A percentile compares a stretch with the other conserved stretches of the same genome.
phyloP scores from a whole-genome alignment of 163 green algal species.

The Chloromonas sp. region DNA sequence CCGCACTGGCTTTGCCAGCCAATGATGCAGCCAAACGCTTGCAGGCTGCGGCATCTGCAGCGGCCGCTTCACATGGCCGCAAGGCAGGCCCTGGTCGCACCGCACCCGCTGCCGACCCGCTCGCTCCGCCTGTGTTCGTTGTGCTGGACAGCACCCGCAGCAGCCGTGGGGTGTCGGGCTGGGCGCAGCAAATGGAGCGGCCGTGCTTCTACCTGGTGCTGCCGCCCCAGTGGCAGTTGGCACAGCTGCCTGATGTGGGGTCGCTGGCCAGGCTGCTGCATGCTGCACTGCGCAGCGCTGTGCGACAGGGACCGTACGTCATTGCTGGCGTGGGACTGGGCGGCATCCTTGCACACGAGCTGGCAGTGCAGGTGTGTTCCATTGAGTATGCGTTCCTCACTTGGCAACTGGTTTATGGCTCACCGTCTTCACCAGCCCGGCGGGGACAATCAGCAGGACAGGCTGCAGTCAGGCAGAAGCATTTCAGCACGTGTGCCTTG shows the following conservation, averaged over 20 bases:
- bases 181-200: conserved; percentile 15
- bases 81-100: background rate
- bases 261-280: background rate
- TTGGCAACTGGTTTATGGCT: background rate
- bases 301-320: background rate
- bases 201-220: conserved; percentile 27
- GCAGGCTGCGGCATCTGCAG: background rate
- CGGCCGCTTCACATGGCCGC: background rate
- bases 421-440: background rate
- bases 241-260: background rate
- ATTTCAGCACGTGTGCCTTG: too few species aligned
- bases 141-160: conserved; percentile 25
- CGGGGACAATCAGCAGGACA: background rate
- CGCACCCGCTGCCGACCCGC: background rate
- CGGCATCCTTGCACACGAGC: conserved; percentile 63
- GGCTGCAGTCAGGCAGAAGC: too few species aligned
- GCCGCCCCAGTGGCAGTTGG: conserved; percentile 12
- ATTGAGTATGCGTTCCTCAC: conserved; percentile 1
- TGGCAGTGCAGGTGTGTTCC: conserved; percentile 61
- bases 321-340: conserved; percentile 49
- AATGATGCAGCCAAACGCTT: background rate
- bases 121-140: conserved; percentile 19
- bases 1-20: background rate
- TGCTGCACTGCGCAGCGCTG: background rate
- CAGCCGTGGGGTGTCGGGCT: conserved; percentile 19